Percentiles rank a stretch among this genome's conserved stretches.
Conservation (phyloP, 169 alveolate genomes). For the Amoebophrya sp. region DNA sequence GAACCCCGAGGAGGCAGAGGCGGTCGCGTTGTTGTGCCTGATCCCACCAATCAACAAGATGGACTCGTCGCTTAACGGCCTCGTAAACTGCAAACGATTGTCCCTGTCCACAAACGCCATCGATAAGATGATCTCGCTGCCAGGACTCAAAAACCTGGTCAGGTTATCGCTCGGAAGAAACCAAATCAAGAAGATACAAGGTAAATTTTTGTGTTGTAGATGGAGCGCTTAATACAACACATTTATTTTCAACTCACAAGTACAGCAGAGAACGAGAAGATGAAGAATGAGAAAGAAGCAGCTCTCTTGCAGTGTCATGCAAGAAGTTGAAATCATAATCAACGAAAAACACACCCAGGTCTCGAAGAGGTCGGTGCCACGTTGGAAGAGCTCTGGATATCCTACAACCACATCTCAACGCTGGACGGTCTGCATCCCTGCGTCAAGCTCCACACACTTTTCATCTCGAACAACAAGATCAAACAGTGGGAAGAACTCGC, state of each 20-base stretch:
- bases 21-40: constrained; percentile 52
- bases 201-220: too few species aligned
- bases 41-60: constrained; percentile 67
- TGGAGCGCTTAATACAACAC: too few species aligned
- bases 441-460: constrained; percentile 64
- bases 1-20: constrained; percentile 61
- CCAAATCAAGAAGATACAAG: constrained; percentile 60
- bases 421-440: constrained; percentile 74
- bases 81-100: constrained; percentile 60
- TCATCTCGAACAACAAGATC: constrained; percentile 66
- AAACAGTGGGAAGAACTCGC: constrained; percentile 69
- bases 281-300: too few species aligned
- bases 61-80: constrained; percentile 61
- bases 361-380: constrained; percentile 72
- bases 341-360: constrained; percentile 42
- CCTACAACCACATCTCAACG: constrained; percentile 68
- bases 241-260: too few species aligned
- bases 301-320: too few species aligned
- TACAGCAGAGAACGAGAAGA: too few species aligned
- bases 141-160: constrained; percentile 61
- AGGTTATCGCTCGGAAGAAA: constrained; percentile 70
- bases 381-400: constrained; percentile 67
- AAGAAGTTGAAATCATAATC: too few species aligned
- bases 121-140: constrained; percentile 67
- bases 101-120: constrained; percentile 69